Conservation (phyloP, 148 eudicot genomes). For the Camellia japonica region DNA sequence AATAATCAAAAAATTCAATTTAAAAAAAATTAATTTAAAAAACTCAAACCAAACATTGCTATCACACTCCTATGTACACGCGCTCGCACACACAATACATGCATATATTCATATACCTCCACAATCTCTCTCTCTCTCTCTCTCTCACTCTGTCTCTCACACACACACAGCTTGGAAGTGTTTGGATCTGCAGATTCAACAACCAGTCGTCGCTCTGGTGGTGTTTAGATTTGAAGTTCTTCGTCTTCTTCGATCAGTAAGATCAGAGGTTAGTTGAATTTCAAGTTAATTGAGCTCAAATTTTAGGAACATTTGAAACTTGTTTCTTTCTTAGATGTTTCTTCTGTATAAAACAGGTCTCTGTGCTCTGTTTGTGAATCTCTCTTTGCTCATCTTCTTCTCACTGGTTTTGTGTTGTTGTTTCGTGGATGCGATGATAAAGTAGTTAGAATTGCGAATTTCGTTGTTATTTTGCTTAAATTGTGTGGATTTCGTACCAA, state of each 20-base stretch:
- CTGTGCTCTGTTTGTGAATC: not conserved
- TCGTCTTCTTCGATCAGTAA: not conserved
- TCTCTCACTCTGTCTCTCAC: not conserved
- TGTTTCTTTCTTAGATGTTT: not conserved
- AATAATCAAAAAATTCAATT: too few species aligned
- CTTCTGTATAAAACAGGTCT: not conserved
- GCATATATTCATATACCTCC: too few species aligned
- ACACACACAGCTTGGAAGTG: too few species aligned
- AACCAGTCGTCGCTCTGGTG: not conserved
- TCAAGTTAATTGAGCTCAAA: not conserved
- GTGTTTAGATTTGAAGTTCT: not conserved
- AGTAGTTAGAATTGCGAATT: not conserved
- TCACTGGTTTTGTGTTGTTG: too few species aligned
- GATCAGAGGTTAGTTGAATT: conserved; percentile 10
- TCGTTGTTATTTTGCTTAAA: not conserved
- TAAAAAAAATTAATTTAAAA: too few species aligned
- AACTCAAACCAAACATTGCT: too few species aligned
- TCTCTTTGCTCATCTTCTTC: too few species aligned
- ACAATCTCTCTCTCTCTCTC: not conserved
- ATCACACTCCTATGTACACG: too few species aligned
- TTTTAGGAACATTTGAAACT: not conserved
- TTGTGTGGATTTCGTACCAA: too few species aligned
- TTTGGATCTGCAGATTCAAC: not conserved
- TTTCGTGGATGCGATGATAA: not conserved
- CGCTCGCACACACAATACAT: too few species aligned